phyloP scores from a whole-genome alignment of 1,284 basidiomycete genomes.

The Sporisorium sorghi region DNA sequence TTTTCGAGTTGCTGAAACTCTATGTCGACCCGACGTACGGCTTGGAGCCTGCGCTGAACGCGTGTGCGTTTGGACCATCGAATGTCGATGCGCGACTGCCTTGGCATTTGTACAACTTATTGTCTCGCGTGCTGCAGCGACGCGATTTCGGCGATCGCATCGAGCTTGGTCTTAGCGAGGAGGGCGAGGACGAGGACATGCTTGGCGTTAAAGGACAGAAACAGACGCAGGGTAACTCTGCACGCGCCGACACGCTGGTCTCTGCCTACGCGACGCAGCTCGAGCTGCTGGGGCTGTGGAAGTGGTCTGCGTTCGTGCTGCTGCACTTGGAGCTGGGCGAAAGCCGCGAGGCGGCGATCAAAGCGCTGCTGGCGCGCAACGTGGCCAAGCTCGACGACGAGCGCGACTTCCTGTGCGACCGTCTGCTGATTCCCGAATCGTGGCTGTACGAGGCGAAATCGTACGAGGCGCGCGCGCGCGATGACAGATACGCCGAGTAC shows the following conservation, averaged over 20 bases:
- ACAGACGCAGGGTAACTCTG: conserved; percentile 66
- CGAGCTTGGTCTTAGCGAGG: conserved; percentile 66
- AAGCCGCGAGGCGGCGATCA: conserved; percentile 79
- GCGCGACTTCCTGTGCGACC: conserved; percentile 81
- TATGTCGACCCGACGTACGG: conserved; percentile 74
- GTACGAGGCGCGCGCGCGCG: conserved; percentile 73
- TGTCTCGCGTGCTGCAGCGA: conserved; percentile 82
- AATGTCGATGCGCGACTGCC: conserved; percentile 84
- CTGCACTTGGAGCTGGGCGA: conserved; percentile 83
- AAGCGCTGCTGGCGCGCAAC: conserved; percentile 82
- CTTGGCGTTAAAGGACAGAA: conserved; percentile 46
- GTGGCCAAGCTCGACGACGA: conserved; percentile 76
- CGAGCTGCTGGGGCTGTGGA: conserved; percentile 82
- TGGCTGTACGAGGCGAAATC: conserved; percentile 93
- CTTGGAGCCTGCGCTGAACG: conserved; percentile 73
- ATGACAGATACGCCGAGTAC: conserved; percentile 81
- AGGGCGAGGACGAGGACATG: conserved; percentile 68
- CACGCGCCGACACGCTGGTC: conserved; percentile 83
- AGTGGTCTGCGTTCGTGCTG: conserved; percentile 88
- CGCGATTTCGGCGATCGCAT: conserved; percentile 86
- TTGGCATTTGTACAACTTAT: conserved; percentile 92
- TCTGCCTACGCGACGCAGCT: conserved; percentile 88
- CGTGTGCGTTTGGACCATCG: conserved; percentile 81
- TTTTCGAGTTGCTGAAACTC: conserved; percentile 86
- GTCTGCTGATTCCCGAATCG: conserved; percentile 80